A percentile compares a stretch with the other conserved stretches of the same genome.
These are phyloP conservation scores for Colletotrichum aenigma DNA, from an alignment of 2,329 filamentous ascomycete genomes.

Conservation along the genomic window DNA sequence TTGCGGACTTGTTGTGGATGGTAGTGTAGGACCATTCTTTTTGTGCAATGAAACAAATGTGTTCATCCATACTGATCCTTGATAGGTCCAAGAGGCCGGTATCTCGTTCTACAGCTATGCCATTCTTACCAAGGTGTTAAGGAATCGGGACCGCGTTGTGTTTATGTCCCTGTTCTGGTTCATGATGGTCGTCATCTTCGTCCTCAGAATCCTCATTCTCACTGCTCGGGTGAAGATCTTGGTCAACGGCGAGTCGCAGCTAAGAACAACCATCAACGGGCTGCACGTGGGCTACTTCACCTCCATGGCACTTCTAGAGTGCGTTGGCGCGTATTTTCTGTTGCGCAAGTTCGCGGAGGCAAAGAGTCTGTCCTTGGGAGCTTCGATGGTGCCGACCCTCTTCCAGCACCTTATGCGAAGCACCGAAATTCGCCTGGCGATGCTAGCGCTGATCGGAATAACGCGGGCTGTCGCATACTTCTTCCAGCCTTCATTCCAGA, in stretches of 20 bases:
- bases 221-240: slow-evolving; percentile 14
- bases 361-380: slow-evolving; percentile 29
- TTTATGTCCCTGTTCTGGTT: slow-evolving; percentile 61
- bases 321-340: slow-evolving; percentile 42
- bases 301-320: slow-evolving; percentile 42
- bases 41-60: background rate
- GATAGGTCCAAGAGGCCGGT: slow-evolving; percentile 45
- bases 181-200: slow-evolving; percentile 56
- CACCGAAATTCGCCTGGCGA: slow-evolving; percentile 42
- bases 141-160: slow-evolving; percentile 40
- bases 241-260: slow-evolving; percentile 21
- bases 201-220: slow-evolving; percentile 32
- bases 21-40: slow-evolving; percentile 26
- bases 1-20: slow-evolving; percentile 45
- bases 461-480: slow-evolving; percentile 42
- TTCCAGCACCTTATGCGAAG: slow-evolving; percentile 42
- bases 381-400: slow-evolving; percentile 29
- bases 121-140: slow-evolving; percentile 54
- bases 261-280: slow-evolving; percentile 26
- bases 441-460: slow-evolving; percentile 39
- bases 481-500: slow-evolving; percentile 38
- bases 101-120: slow-evolving; percentile 54
- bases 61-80: background rate
- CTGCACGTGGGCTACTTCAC: slow-evolving; percentile 46
- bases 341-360: slow-evolving; percentile 39